Base-by-base conservation (phyloP, 352 stramenopile genomes). In the Phytophthora pisi region DNA sequence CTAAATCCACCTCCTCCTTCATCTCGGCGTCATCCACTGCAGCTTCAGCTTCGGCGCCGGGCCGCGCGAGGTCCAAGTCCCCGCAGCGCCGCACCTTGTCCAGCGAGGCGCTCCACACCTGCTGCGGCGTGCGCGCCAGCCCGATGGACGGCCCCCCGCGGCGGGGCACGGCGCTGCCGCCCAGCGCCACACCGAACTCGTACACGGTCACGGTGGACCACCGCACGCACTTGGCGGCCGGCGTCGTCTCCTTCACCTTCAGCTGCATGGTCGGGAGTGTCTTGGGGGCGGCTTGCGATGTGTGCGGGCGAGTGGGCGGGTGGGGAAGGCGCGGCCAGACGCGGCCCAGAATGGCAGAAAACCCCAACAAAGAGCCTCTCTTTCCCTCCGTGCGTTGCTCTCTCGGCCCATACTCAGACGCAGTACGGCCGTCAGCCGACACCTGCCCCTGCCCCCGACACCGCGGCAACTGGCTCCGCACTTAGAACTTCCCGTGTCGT, bases 171-270 rank as follows among this genome's bases (percentile, higher is more conserved):
- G 81, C 66, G 40, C 81, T 89, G 51, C 79, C 78, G 59, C 81
- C 81, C 26, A 87, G 57, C 13, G 68, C 68, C 31, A 89, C 79
- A 51, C 77, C 76, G 64, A 89, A 89, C 72, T 89, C 81, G 61
- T 89, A 89, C 51, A 89, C 78, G 2, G 81, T 89, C 8, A 89
- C 63, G 26, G 77, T 88, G 30, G 78, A 87, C 76, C 76, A 89
- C 15, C 77, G 72, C 34, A 89, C 81, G 46, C 71, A 64, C 67
- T 89, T 89, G 20, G 30, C n/a, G 20, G 46, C 24, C 31, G 16
- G 10, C 18, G 46, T 8, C 13, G 56, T 50, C 15, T 10, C 11
- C 31, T 38, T 15, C 8, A 15, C 4, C 31, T 38, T 5, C 23
- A 11, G 18, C 16, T 52, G 46, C 23, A 30, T 51, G 52, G n/a